Base-by-base conservation (phyloP, 352 stramenopile species). In the Phytophthora idaei region DNA sequence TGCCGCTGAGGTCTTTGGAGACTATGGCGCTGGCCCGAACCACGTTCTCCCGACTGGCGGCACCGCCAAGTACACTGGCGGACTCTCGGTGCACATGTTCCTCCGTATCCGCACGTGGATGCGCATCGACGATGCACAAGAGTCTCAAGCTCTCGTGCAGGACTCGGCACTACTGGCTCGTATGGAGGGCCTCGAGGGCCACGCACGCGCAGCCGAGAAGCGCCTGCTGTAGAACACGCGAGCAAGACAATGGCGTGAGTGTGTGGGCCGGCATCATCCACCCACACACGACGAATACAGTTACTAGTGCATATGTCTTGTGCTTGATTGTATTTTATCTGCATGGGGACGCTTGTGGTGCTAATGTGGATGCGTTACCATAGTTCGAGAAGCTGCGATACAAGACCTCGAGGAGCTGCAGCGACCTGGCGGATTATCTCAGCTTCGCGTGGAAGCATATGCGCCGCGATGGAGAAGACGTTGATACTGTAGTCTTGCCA, bases 21-120 rank as follows among this genome's bases (percentile, higher is more conserved):
- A 99, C 82, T 99, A 99, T 71, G 97, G 97, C 36, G 97, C 96
- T 15, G 98, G 98, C n/a, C 98, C 98, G 9, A 99, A 99, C 81
- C 98, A 99, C 74, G 98, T 99, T 31, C 85, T 99, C 9, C 98
- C 98, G 11, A 99, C 98, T 0, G 95, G 94, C 46, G 97, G 97
- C 58, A 99, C 97, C 5, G 96, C 94, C 46, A 90, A 96, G 65
- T 99, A 99, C 86, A 99, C 97, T 6, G 98, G 98, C 39, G 98
- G 98, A 44, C 85, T 99, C 42, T 98, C 85, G 9, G 97, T 99
- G 11, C 98, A 99, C 77, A 99, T 97, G 59, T 99, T 99, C 82
- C 83, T 99, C 55, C 86, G 97, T 46, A 98, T 99, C 51, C 86
- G 97, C 50, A 99, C 97, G 45, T 99, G 97, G 95, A 98, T 99